These are phyloP conservation scores for Acer campestre DNA, from an alignment of 345 rosid genomes.

Conservation along the genomic window DNA sequence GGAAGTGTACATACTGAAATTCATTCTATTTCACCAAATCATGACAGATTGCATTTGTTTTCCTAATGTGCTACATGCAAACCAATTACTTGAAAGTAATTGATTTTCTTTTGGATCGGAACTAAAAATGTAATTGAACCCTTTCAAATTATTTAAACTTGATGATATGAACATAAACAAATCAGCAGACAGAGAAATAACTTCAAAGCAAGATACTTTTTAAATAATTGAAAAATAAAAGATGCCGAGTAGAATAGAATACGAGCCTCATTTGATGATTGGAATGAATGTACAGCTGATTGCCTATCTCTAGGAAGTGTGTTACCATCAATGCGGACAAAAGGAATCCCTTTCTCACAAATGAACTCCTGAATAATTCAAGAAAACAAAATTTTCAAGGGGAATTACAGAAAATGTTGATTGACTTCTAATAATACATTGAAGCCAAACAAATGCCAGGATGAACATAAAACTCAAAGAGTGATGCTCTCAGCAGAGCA, in stretches of 20 bases:
- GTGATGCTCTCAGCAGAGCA: not conserved
- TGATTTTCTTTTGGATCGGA: not conserved
- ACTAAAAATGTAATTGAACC: not conserved
- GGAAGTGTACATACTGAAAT: not conserved
- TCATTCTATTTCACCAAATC: not conserved
- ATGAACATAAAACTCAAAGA: constrained; percentile 1
- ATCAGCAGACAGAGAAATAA: not conserved
- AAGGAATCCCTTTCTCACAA: constrained; percentile 79
- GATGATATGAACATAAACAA: not conserved
- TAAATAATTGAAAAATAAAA: constrained; percentile 16
- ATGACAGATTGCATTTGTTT: not conserved
- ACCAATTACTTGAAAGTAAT: not conserved
- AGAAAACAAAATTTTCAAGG: constrained; percentile 18
- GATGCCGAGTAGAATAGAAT: constrained; percentile 10
- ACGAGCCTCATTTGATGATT: constrained; percentile 65
- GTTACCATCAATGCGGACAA: constrained; percentile 94
- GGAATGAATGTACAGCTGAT: constrained; percentile 74
- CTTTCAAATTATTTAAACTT: not conserved
- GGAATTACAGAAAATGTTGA: constrained; percentile 1
- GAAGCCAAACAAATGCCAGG: constrained; percentile 7
- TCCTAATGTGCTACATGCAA: not conserved
- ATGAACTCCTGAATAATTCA: constrained; percentile 63
- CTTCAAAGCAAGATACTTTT: not conserved
- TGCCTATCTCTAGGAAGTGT: constrained; percentile 89
- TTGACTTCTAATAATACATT: not conserved